Percentiles rank a stretch among this genome's conserved stretches.
phyloP scores from a whole-genome alignment of 768 basidiomycete species.

The Termitomyces sp. region DNA sequence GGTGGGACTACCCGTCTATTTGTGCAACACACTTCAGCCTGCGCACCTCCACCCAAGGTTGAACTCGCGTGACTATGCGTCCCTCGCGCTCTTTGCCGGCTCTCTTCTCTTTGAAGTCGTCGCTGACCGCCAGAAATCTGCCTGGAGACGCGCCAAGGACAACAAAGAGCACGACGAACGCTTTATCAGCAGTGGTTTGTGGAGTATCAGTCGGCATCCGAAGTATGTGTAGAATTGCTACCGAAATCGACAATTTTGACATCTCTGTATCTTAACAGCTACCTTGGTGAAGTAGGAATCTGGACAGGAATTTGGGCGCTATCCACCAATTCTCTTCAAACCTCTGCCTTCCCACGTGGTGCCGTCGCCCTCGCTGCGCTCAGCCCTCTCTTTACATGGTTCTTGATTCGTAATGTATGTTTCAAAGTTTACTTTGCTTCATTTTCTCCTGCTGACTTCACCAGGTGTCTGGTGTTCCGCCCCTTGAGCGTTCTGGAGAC shows the following conservation, averaged over 20 bases:
- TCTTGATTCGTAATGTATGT: background rate
- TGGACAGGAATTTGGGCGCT: background rate
- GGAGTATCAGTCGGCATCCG: conserved; percentile 65
- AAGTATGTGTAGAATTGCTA: conserved; percentile 42
- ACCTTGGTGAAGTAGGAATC: background rate
- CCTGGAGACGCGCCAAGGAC: conserved; percentile 56
- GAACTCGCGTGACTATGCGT: background rate
- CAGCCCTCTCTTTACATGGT: background rate
- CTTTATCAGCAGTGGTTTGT: conserved; percentile 66
- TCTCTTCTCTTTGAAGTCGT: conserved; percentile 36
- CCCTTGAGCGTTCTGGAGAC: background rate
- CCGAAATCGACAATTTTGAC: background rate
- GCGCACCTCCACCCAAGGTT: background rate
- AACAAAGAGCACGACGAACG: conserved; percentile 63
- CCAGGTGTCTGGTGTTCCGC: background rate
- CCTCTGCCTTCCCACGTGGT: background rate
- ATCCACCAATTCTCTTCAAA: background rate
- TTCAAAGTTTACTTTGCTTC: background rate
- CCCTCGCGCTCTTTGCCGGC: background rate
- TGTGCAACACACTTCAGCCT: background rate
- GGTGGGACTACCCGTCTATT: background rate
- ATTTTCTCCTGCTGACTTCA: background rate
- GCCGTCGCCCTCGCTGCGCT: background rate
- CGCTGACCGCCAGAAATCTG: conserved; percentile 61
- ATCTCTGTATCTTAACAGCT: background rate